Conservation (phyloP, 371 early-diverging fungal genomes). For the Mucor mucedo region DNA sequence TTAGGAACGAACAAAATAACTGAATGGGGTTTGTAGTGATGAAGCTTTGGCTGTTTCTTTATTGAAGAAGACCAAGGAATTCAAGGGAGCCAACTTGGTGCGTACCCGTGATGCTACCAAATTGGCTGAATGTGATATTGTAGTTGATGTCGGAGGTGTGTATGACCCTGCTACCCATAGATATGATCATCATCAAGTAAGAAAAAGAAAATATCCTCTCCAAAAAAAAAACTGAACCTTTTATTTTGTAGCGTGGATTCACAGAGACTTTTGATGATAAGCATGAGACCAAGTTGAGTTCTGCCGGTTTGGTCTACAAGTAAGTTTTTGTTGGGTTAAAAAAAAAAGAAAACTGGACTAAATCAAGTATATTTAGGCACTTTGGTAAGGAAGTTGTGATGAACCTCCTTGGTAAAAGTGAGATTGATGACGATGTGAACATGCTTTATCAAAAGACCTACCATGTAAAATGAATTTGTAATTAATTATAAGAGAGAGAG, state of each 20-base stretch:
- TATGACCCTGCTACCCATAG: slow-evolving; percentile 82
- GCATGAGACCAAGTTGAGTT: slow-evolving; percentile 87
- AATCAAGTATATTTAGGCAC: slow-evolving; percentile 66
- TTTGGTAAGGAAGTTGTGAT: slow-evolving; percentile 86
- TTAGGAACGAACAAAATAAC: not conserved
- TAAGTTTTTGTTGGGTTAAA: not conserved
- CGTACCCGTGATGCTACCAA: slow-evolving; percentile 89
- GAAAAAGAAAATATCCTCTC: not conserved
- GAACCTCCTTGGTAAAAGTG: slow-evolving; percentile 56
- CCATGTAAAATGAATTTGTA: slow-evolving; percentile 47
- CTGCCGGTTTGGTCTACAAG: slow-evolving; percentile 73
- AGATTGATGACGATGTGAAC: slow-evolving; percentile 62
- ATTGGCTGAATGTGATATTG: slow-evolving; percentile 83
- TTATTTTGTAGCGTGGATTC: slow-evolving; percentile 74
- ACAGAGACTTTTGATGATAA: slow-evolving; percentile 82
- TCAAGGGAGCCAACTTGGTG: slow-evolving; percentile 73
- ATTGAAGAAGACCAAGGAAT: slow-evolving; percentile 75
- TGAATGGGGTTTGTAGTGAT: slow-evolving; percentile 58
- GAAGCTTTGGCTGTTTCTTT: slow-evolving; percentile 95
- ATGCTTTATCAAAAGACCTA: slow-evolving; percentile 82
- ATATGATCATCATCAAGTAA: slow-evolving; percentile 96
- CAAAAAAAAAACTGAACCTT: not conserved
- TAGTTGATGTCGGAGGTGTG: slow-evolving; percentile 98
- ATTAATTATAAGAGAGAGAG: too few species aligned
- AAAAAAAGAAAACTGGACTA: not conserved